Evolutionary conservation across 148 eudicot species (phyloP), one percentile per base, ranked within the genome.

Genomic region (Fagopyrum homotropicum): DNA sequence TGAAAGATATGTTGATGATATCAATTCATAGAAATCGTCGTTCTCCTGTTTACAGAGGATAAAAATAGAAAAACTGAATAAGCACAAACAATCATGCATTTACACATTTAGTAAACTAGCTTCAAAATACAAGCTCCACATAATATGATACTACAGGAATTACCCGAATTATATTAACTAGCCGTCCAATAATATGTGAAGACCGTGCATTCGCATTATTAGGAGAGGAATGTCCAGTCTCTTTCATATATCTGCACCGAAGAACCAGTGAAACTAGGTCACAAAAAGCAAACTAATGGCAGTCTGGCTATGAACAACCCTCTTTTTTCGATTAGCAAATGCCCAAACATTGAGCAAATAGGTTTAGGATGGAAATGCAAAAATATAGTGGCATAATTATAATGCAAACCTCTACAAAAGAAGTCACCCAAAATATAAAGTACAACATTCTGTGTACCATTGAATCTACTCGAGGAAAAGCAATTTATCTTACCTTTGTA

Each of bases 1-100:
- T 43, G 91, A 86, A 49, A 95, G 85, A 79, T 89, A 90, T 79
- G 82, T 89, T 52, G 90, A 83, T 50, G 99, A 88, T 85, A 95
- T 86, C 82, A 95, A 84, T 73, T 95, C 99, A 80, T 92, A 95
- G 77, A 92, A 95, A 75, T 95, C 99, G 79, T 95, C 99, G 76
- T 92, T 88, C 51, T 95, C 99, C 99, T 95, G 94, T 72, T 72
- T 35, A 72, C 74, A 47, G 55, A 47, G 3, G 19, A 4, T 35
- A 80, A 78, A 54, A 30, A 35, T 35, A 35, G 40, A 52, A 83
- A 61, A 10, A 77, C 22, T 45, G 26, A 59, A 16, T 69, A 15
- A 76, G 57, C 71, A 40, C 10, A 40, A 66, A 43, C 12, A n/a
- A 14, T 14, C 16, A 14, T 6, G 71, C 46, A 35, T 14, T 14